Conservation (phyloP, 129 eudicot genomes). For the Helianthus tuberosus region DNA sequence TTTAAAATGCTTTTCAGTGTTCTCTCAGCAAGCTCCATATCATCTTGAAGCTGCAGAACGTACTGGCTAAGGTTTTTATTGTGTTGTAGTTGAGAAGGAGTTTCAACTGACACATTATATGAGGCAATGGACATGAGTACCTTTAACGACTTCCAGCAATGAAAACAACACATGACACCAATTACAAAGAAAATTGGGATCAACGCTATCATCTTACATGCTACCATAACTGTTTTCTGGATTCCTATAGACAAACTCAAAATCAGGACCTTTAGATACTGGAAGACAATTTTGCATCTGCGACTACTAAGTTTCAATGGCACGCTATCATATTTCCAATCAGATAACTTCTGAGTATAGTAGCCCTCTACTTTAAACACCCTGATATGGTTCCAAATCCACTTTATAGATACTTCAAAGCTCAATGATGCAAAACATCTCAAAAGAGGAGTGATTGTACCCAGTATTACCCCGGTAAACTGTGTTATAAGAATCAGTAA, state of each 20-base stretch:
- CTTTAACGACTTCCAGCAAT: slow-evolving; percentile 8
- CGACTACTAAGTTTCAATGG: neutral
- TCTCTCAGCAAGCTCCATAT: slow-evolving; percentile 1
- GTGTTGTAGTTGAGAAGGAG: neutral
- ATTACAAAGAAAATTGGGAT: neutral
- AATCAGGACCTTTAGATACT: neutral
- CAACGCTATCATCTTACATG: slow-evolving; percentile 1
- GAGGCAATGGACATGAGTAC: neutral
- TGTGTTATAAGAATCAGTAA: neutral
- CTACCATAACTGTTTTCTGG: neutral
- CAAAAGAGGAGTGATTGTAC: neutral
- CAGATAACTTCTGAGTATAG: neutral
- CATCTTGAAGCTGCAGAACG: slow-evolving; percentile 14
- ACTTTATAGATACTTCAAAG: neutral
- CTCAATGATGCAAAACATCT: slow-evolving; percentile 7
- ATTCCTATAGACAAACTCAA: neutral
- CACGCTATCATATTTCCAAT: neutral
- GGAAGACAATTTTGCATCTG: neutral
- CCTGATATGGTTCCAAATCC: slow-evolving; percentile 9
- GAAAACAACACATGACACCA: neutral
- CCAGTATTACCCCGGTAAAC: neutral
- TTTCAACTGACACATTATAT: neutral
- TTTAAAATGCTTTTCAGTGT: neutral
- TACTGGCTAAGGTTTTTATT: neutral
- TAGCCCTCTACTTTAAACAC: slow-evolving; percentile 16